Conservation (phyloP, 495 filamentous ascomycete genomes). For the Annulohypoxylon moriforme region DNA sequence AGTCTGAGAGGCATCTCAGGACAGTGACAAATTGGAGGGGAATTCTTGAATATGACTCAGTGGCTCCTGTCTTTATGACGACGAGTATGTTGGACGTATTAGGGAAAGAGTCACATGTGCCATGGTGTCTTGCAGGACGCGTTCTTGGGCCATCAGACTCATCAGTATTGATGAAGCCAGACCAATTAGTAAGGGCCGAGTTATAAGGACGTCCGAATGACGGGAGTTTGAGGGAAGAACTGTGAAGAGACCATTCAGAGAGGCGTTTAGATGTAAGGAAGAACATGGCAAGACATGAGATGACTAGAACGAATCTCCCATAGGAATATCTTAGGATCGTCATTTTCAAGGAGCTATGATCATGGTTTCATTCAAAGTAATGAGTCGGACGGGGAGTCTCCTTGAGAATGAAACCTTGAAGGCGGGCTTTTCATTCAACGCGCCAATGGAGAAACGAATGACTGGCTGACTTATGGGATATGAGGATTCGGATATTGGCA, state of each 20-base stretch:
- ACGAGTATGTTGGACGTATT: constrained; percentile 55
- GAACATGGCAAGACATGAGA: constrained; percentile 45
- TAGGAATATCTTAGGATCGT: constrained; percentile 36
- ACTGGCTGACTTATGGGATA: not conserved
- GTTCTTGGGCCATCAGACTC: not conserved
- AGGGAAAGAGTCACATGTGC: constrained; percentile 52
- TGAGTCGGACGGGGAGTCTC: too few species aligned
- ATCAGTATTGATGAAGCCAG: not conserved
- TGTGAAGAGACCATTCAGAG: constrained; percentile 41
- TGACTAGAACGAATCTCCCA: constrained; percentile 27
- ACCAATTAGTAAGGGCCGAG: constrained; percentile 35
- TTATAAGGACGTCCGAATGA: constrained; percentile 35
- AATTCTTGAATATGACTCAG: constrained; percentile 62
- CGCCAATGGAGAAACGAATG: not conserved
- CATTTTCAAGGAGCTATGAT: constrained; percentile 17
- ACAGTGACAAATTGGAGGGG: constrained; percentile 67
- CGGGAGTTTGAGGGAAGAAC: constrained; percentile 1
- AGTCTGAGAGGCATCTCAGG: constrained; percentile 63
- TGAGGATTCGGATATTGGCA: not conserved
- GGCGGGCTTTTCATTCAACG: not conserved
- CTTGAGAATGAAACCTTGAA: too few species aligned
- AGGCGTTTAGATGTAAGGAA: constrained; percentile 47
- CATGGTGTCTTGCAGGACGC: constrained; percentile 9
- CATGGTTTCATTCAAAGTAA: not conserved
- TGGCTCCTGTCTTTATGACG: constrained; percentile 69